phyloP scores from a whole-genome alignment of 768 basidiomycete species.

The Amanita jacksonii region DNA sequence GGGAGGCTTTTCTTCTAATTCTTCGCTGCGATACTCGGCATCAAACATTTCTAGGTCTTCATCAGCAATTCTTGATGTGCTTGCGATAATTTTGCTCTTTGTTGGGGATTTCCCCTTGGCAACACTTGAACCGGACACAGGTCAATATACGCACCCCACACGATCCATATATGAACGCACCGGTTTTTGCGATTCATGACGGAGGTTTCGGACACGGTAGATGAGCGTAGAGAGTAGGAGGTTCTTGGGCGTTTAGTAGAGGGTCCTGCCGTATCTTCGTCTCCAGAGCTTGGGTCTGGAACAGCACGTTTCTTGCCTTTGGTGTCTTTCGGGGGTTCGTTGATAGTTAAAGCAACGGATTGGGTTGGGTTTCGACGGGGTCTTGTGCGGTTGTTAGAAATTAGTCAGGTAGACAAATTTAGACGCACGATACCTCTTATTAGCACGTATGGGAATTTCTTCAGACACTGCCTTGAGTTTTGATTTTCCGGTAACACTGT shows the following conservation, averaged over 20 bases:
- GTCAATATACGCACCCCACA: slow-evolving; percentile 10
- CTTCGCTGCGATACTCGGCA: slow-evolving; percentile 29
- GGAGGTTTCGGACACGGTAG: slow-evolving; percentile 29
- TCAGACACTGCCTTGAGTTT: slow-evolving; percentile 54
- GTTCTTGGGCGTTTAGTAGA: slow-evolving; percentile 58
- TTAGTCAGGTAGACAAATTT: slow-evolving; percentile 12
- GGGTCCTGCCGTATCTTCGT: slow-evolving; percentile 45
- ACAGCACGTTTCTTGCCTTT: slow-evolving; percentile 93
- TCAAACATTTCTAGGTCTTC: slow-evolving; percentile 77
- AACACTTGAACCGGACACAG: slow-evolving; percentile 30
- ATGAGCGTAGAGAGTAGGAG: slow-evolving; percentile 62
- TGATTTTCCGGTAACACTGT: slow-evolving; percentile 42
- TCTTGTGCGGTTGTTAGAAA: slow-evolving; percentile 30
- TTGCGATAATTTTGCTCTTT: slow-evolving; percentile 51
- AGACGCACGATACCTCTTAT: slow-evolving; percentile 50
- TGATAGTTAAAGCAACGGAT: slow-evolving; percentile 47
- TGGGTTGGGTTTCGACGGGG: slow-evolving; percentile 45
- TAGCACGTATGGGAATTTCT: slow-evolving; percentile 36
- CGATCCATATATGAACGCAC: slow-evolving; percentile 24
- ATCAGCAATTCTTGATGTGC: slow-evolving; percentile 56
- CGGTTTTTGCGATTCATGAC: slow-evolving; percentile 74
- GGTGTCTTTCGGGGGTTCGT: slow-evolving; percentile 63
- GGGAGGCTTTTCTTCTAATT: slow-evolving; percentile 6
- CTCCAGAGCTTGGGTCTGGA: slow-evolving; percentile 59
- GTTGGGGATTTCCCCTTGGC: slow-evolving; percentile 51